Percentiles rank a stretch among this genome's conserved stretches.
Conservation (phyloP, 768 basidiomycete genomes). For the Krasilnikovozyma curviuscula region DNA sequence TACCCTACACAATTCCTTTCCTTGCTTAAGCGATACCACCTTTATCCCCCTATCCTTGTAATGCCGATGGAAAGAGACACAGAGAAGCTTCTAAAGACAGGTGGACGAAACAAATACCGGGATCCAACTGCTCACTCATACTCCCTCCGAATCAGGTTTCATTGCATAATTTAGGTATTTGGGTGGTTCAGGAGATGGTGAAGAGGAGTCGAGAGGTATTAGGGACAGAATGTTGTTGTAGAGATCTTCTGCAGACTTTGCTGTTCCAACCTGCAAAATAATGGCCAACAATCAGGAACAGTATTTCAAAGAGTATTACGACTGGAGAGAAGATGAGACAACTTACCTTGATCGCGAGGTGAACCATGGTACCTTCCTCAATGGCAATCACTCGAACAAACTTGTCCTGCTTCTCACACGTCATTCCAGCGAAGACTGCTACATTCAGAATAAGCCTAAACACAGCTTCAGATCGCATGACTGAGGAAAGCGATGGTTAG, state of each 20-base stretch:
- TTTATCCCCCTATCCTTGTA: too few species aligned
- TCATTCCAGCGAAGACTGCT: conserved; percentile 25
- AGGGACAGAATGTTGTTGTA: too few species aligned
- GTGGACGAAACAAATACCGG: too few species aligned
- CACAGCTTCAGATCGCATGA: conserved; percentile 30
- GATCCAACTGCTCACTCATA: too few species aligned
- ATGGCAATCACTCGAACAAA: conserved; percentile 10
- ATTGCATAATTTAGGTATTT: too few species aligned
- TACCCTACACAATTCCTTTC: too few species aligned
- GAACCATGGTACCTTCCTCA: conserved; percentile 1
- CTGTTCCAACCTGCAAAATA: conserved; percentile 1
- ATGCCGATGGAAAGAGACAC: too few species aligned
- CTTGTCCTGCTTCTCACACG: conserved; percentile 14
- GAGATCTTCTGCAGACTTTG: conserved; percentile 4
- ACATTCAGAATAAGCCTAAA: conserved; percentile 28
- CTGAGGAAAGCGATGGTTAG: conserved; percentile 13
- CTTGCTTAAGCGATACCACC: too few species aligned
- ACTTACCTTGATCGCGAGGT: conserved; percentile 6
- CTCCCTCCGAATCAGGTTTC: too few species aligned
- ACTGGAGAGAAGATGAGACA: neutral
- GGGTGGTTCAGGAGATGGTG: too few species aligned
- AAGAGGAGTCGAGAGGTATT: too few species aligned
- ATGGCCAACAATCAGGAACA: neutral
- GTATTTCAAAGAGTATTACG: neutral
- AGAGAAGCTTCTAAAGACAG: too few species aligned